Base-by-base conservation (phyloP, 495 filamentous ascomycete species). In the Friedmanniomyces simplex region DNA sequence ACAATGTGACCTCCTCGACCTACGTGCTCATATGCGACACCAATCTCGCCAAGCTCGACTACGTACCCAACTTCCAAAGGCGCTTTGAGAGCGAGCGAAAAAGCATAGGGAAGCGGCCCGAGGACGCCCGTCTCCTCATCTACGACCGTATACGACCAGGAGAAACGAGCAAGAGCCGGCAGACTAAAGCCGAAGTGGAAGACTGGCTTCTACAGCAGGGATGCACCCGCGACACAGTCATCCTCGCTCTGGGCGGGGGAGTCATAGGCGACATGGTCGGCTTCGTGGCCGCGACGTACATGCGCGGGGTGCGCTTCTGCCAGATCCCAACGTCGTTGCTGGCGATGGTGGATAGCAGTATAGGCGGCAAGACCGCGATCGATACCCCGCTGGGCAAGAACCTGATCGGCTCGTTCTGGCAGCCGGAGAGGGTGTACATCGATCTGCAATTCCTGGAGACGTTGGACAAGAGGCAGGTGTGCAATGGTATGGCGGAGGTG, bases 401-500 rank as follows among this genome's bases (percentile, higher is more conserved):
- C 68, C 75, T 98, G 51, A 87, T 97, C 45, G 93, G 93, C 21
- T 81, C 94, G 36, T 97, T 98, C 74, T 96, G 90, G 89, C 93
- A 97, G 68, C 93, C 93, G 28, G 79, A 84, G 63, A 82, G 87
- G 58, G 88, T 96, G 63, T 98, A 93, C 67, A 91, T 98, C 59
- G 93, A 98, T 72, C 78, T 96, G 46, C 81, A 83, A 49, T 97
- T 98, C 68, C 77, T 98, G 63, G 89, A 93, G 67, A 95, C 88
- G 8, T 77, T 98, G 26, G 91, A 91, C 3, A 84, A 85, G 48
- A 78, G 93, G 55, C 91, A 98, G 71, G 91, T 98, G 70, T 89
- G 97, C 71, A 98, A 98, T 71, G 93, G 93, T 53, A 96, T 98
- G 89, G 93, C 91, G 50, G 93, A 98, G 74, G 91, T 98, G 55